These are phyloP conservation scores for Exophiala alcalophila DNA, from an alignment of 2,329 filamentous ascomycete genomes.

Conservation along the genomic window DNA sequence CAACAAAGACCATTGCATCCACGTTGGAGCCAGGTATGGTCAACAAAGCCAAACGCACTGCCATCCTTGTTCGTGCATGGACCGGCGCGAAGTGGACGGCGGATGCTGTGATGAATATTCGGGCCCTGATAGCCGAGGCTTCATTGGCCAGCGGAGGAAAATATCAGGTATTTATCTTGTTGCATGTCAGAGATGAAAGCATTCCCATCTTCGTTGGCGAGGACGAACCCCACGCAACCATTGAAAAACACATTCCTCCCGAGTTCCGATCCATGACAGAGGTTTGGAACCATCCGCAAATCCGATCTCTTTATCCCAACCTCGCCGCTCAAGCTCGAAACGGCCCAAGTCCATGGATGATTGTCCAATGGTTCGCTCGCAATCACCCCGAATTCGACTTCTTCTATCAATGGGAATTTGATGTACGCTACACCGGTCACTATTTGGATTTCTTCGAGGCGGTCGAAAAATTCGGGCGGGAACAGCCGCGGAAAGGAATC, in stretches of 20 bases:
- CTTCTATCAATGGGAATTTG: slow-evolving; percentile 86
- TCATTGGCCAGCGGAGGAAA: slow-evolving; percentile 77
- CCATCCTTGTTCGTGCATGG: slow-evolving; percentile 79
- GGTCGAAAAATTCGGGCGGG: slow-evolving; percentile 53
- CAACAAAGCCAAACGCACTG: slow-evolving; percentile 55
- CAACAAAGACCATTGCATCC: slow-evolving; percentile 18
- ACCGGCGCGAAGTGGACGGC: slow-evolving; percentile 73
- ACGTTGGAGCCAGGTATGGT: slow-evolving; percentile 28
- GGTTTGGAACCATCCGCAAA: slow-evolving; percentile 59
- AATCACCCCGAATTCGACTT: slow-evolving; percentile 77
- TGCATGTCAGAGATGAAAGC: slow-evolving; percentile 76
- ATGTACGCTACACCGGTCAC: slow-evolving; percentile 74
- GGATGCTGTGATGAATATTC: slow-evolving; percentile 77
- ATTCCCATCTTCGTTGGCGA: slow-evolving; percentile 70
- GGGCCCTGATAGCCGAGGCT: slow-evolving; percentile 80
- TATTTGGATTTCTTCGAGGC: slow-evolving; percentile 76
- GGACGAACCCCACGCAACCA: slow-evolving; percentile 58
- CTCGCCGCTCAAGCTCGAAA: slow-evolving; percentile 32
- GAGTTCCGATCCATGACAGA: slow-evolving; percentile 70
- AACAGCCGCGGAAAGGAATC: slow-evolving; percentile 56
- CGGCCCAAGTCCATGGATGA: slow-evolving; percentile 58
- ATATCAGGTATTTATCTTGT: slow-evolving; percentile 76
- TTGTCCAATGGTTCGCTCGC: slow-evolving; percentile 71
- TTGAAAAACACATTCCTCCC: slow-evolving; percentile 58
- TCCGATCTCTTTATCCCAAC: slow-evolving; percentile 31